Evolutionary conservation across 1,284 basidiomycete species (phyloP).

Genomic region (Fomitopsis palustris): DNA sequence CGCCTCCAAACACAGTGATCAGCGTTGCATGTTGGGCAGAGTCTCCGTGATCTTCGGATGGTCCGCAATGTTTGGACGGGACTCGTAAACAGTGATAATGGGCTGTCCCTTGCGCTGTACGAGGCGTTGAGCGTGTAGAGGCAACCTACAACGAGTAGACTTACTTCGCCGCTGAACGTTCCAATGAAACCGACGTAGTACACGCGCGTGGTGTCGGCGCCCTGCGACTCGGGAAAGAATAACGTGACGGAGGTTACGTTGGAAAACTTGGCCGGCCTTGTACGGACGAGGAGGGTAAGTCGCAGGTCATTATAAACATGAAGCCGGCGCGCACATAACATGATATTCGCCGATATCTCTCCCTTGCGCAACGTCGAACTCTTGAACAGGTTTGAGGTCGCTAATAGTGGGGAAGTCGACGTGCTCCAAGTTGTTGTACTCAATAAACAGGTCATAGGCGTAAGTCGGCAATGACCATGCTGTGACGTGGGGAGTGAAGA

Average conservation of each 20-base stretch:
- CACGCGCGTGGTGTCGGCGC: constrained; percentile 63
- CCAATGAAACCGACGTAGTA: constrained; percentile 83
- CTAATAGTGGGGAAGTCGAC: constrained; percentile 75
- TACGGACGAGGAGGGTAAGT: not conserved
- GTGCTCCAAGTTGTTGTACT: constrained; percentile 70
- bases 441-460: not conserved
- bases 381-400: constrained; percentile 60
- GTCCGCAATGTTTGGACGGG: constrained; percentile 76
- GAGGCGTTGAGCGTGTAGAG: not conserved
- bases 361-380: constrained; percentile 62
- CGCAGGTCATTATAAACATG: not conserved
- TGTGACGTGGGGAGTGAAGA: constrained; percentile 5
- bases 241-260: constrained; percentile 70
- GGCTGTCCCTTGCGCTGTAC: constrained; percentile 63
- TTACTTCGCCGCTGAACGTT: constrained; percentile 66
- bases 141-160: constrained; percentile 1
- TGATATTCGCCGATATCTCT: constrained; percentile 79
- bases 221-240: constrained; percentile 72
- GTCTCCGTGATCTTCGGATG: constrained; percentile 75
- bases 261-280: constrained; percentile 69
- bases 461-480: not conserved
- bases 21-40: constrained; percentile 39
- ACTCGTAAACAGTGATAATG: constrained; percentile 74
- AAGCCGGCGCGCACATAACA: constrained; percentile 38
- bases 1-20: not conserved